Base-by-base conservation (phyloP, 148 eudicot genomes). In the Chenopodium berlandieri region DNA sequence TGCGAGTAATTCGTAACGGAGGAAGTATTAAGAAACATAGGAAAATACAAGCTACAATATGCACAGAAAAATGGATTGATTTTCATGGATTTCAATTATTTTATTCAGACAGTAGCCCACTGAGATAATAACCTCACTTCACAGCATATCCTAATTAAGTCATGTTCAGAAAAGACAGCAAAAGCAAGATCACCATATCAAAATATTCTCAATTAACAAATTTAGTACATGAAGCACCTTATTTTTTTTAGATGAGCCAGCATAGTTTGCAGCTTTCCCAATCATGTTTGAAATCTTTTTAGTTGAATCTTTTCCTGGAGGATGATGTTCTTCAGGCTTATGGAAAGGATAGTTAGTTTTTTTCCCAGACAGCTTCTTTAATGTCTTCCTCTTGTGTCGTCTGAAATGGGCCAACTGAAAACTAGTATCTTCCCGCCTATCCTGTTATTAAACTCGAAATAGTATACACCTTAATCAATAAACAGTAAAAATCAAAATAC, bases 241-340 rank as follows among this genome's bases (percentile, higher is more conserved):
- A 84, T 92, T 94, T 70, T 87, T 44, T 81, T 96, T 96, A 46
- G 97, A 93, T 75, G 98, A 92, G 66, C 91, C 87, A 75, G 98
- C 99, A 84, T 90, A 94, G 40, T 88, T 85, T 77, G 97, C 94
- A 84, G 99, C 95, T 86, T 90, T 89, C 31, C 96, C 99, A 80
- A 96, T 96, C 76, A 89, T 88, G 50, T 91, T 96, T 6, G 98
- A 88, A 74, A 96, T 93, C 84, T 87, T 94, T 82, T 92, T 89
- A 2, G 99, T 80, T 27, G 92, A 88, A 84, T 96, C 99, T 87
- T 96, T 96, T 74, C 99, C 99, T 22, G 97, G 97, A 84, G 92
- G 92, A 85, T 90, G 92, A 67, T 92, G 91, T 84, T 94, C 99
- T 79, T 96, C 99, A 81, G 99, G 99, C 89, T 96, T 96, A 87